A percentile compares a stretch with the other conserved stretches of the same genome.
Conservation (phyloP, 768 basidiomycete genomes). For the Podaxis sp. region DNA sequence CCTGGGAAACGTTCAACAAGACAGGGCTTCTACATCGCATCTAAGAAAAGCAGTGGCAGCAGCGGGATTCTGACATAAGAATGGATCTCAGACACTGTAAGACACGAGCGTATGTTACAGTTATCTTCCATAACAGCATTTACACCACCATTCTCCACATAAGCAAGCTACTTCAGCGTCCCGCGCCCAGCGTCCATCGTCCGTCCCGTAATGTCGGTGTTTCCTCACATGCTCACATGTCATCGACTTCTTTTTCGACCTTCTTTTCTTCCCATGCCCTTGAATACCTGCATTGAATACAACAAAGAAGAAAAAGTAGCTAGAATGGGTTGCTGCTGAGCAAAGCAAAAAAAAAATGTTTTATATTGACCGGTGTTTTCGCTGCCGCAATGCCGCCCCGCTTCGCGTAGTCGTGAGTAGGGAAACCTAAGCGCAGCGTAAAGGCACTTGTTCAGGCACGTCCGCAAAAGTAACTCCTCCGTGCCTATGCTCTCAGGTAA, state of each 20-base stretch:
- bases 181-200: constrained; percentile 1
- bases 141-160: background rate
- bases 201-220: background rate
- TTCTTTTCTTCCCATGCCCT: constrained; percentile 13
- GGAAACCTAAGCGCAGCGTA: background rate
- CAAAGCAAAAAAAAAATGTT: background rate
- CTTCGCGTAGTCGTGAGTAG: background rate
- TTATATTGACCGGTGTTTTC: background rate
- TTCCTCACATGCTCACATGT: constrained; percentile 5
- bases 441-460: background rate
- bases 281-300: background rate
- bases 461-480: background rate
- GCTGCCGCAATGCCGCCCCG: background rate
- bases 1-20: background rate
- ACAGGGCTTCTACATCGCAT: background rate
- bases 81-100: background rate
- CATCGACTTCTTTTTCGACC: constrained; percentile 9
- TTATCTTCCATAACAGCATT: background rate
- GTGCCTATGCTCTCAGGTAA: background rate
- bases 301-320: background rate
- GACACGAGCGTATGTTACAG: too few relatives aligned
- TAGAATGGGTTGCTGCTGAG: background rate
- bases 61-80: background rate
- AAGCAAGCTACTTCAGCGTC: background rate
- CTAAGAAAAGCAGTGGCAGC: background rate